Base-by-base conservation (phyloP, 768 basidiomycete genomes). In the Hygrophorus pudorinus region DNA sequence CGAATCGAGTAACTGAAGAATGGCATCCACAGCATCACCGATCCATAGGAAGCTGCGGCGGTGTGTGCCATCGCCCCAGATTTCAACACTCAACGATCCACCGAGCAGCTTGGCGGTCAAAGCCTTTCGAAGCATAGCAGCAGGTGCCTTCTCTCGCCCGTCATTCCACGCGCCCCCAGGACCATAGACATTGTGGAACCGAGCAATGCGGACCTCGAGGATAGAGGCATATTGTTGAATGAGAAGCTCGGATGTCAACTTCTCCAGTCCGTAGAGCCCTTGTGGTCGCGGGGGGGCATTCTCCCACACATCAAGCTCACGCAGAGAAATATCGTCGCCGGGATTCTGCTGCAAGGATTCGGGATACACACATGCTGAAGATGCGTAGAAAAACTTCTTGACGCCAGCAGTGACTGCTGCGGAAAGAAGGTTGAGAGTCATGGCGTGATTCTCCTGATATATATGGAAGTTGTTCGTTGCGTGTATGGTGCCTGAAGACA, bases 101-200 rank as follows among this genome's bases (percentile, higher is more conserved):
- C 41, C 41, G 1, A 52, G 38, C 14, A 61, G 43, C 34, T 61
- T 55, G 16, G 58, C 56, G 1, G 65, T 66, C 11, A 70, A 36
- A 1, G 74, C 73, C 50, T 79, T 80, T 5, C 77, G 70, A 21
- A 76, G 56, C 44, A 79, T 49, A 0, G 79, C 75, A 5, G 76
- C 78, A 0, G 76, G 76, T 1, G 60, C 77, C 51, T 79, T 79
- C 58, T 80, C 78, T 8, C 67, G 67, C 0, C 79, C 79, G 30
- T 67, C 63, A 38, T 56, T 60, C 74, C 73, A 79, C 1, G 72
- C 60, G 0, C 73, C 73, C 7, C 67, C 63, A 1, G 75, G 77
- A 9, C 78, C 77, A 46, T 65, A 78, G 11, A 80, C 63, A 43
- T 79, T 79, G 42, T 79, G 77, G 47, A 80, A 76, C 1, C 78